Percentiles rank a stretch among this genome's conserved stretches.
These are phyloP conservation scores for Phaeotremella skinneri DNA, from an alignment of 768 basidiomycete species.

Conservation along the genomic window DNA sequence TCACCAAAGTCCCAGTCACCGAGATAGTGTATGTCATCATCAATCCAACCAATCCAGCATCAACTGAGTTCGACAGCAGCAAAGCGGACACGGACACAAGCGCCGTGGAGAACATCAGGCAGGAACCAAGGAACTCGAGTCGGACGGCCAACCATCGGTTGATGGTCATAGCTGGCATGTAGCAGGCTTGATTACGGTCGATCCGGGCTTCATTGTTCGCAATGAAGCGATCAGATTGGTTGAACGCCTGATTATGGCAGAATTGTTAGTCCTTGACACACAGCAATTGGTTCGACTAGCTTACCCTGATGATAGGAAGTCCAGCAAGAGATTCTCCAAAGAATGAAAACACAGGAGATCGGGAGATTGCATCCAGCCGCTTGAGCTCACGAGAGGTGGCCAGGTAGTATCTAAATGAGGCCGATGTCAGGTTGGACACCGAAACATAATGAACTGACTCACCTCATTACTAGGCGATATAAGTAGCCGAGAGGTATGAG, in stretches of 20 bases:
- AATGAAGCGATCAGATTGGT: constrained; percentile 47
- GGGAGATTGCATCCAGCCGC: constrained; percentile 60
- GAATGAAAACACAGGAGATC: constrained; percentile 79
- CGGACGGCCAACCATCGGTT: constrained; percentile 73
- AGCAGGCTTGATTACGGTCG: constrained; percentile 80
- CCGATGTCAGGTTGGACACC: background rate
- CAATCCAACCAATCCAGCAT: constrained; percentile 82
- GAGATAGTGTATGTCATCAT: constrained; percentile 80
- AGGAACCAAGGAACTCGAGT: constrained; percentile 76
- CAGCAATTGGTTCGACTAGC: constrained; percentile 1
- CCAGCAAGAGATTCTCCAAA: constrained; percentile 53
- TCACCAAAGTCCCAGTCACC: constrained; percentile 74
- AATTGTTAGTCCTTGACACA: constrained; percentile 14
- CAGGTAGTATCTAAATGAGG: constrained; percentile 62
- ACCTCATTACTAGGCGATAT: constrained; percentile 78
- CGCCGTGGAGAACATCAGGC: constrained; percentile 74
- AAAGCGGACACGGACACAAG: constrained; percentile 66
- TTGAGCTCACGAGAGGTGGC: constrained; percentile 52
- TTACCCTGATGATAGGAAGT: constrained; percentile 41
- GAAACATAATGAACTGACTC: constrained; percentile 35
- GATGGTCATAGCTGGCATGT: constrained; percentile 61
- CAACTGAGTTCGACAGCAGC: constrained; percentile 67
- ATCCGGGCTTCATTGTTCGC: constrained; percentile 58
- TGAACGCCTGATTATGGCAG: constrained; percentile 45
- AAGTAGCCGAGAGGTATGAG: constrained; percentile 74